phyloP scores from a whole-genome alignment of 371 early-diverging fungal genomes.

The Phascolomyces articulosus region DNA sequence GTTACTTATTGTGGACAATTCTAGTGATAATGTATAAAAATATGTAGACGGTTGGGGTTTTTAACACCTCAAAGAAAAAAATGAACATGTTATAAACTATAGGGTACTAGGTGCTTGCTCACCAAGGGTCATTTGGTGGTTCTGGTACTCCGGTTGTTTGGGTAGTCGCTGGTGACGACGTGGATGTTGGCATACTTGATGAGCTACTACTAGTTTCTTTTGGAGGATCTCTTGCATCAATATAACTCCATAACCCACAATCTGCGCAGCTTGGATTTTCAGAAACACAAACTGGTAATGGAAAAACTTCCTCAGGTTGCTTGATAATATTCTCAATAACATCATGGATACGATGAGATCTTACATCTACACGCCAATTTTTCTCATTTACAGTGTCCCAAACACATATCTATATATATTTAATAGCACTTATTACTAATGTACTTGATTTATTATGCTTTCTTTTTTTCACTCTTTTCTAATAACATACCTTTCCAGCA shows the following conservation, averaged over 20 bases:
- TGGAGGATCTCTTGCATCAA: slow-evolving; percentile 36
- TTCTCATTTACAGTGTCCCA: slow-evolving; percentile 73
- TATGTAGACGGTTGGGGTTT: too few species aligned
- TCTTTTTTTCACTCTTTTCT: too few species aligned
- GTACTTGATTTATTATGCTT: too few species aligned
- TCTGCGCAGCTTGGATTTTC: slow-evolving; percentile 67
- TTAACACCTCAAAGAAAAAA: too few species aligned
- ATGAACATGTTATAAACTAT: too few species aligned
- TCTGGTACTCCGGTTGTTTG: slow-evolving; percentile 1
- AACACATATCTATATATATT: slow-evolving; percentile 44
- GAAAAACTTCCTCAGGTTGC: slow-evolving; percentile 45
- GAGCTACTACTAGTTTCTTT: neutral
- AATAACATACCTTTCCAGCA: slow-evolving; percentile 43
- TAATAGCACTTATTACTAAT: too few species aligned
- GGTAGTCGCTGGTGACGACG: neutral
- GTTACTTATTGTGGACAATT: too few species aligned
- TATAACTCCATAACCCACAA: slow-evolving; percentile 76
- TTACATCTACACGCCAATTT: slow-evolving; percentile 75
- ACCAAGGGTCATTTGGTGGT: slow-evolving; percentile 9
- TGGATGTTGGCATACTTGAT: neutral
- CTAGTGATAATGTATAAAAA: too few species aligned
- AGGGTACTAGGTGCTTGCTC: neutral
- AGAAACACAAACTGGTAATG: slow-evolving; percentile 54
- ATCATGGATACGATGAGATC: slow-evolving; percentile 76
- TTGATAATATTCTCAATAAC: slow-evolving; percentile 82